phyloP scores from a whole-genome alignment of 257 asterid species.

The Solanum dulcamara region DNA sequence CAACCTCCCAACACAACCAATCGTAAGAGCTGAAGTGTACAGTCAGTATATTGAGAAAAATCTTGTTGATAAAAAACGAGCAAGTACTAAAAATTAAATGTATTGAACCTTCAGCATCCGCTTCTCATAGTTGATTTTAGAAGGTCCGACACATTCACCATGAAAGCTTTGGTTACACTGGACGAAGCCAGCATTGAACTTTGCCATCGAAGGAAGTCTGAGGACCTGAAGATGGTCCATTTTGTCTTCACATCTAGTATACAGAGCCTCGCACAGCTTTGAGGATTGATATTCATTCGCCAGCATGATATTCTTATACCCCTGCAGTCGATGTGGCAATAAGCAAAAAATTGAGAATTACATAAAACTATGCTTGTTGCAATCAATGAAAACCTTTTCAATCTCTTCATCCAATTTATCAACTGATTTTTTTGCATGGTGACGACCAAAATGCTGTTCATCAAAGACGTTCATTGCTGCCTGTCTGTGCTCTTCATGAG shows the following conservation, averaged over 20 bases:
- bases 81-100: neutral
- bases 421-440: constrained; percentile 84
- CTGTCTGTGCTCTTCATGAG: constrained; percentile 55
- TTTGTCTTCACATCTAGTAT: constrained; percentile 78
- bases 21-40: neutral
- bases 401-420: constrained; percentile 75
- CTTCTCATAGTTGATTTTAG: constrained; percentile 67
- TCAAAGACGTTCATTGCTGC: constrained; percentile 63
- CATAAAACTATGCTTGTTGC: neutral
- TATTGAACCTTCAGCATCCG: constrained; percentile 80
- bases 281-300: constrained; percentile 83
- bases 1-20: neutral
- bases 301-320: constrained; percentile 51
- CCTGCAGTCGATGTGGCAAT: constrained; percentile 27
- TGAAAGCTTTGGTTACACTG: constrained; percentile 93
- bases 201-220: constrained; percentile 96
- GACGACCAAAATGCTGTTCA: constrained; percentile 95
- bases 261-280: constrained; percentile 77
- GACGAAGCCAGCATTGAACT: constrained; percentile 89
- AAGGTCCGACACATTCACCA: constrained; percentile 84
- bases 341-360: constrained; percentile 9
- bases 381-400: constrained; percentile 43
- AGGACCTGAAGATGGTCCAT: constrained; percentile 99
- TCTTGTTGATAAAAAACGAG: neutral
- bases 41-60: neutral